phyloP scores from a whole-genome alignment of 140 eudicot genomes.

The Cichorium intybus region DNA sequence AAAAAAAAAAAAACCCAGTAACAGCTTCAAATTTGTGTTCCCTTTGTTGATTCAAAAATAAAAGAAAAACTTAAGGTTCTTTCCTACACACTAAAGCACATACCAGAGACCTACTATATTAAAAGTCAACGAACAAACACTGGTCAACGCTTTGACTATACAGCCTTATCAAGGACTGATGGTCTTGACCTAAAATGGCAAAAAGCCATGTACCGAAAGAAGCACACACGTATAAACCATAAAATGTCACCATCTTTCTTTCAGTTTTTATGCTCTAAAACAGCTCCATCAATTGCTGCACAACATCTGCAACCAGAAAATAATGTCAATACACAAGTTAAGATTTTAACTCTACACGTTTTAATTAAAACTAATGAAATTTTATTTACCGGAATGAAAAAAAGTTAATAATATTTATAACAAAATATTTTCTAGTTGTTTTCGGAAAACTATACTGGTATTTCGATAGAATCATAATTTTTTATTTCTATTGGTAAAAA shows the following conservation, averaged over 20 bases:
- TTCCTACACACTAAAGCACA: slow-evolving; percentile 4
- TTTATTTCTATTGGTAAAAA: no score
- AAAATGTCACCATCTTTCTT: slow-evolving; percentile 21
- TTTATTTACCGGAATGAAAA: no score
- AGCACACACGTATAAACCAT: slow-evolving; percentile 7
- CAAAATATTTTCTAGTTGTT: no score
- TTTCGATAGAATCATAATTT: no score
- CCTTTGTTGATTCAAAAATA: not conserved
- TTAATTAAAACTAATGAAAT: no score
- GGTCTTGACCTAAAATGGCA: not conserved
- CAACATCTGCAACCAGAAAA: slow-evolving; percentile 65
- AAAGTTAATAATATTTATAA: no score
- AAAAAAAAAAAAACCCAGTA: no score
- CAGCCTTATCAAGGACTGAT: slow-evolving; percentile 6
- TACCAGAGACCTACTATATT: not conserved
- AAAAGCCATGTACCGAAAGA: not conserved
- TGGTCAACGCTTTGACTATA: slow-evolving; percentile 19
- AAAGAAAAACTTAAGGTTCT: not conserved
- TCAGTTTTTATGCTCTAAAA: slow-evolving; percentile 41
- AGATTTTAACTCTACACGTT: no score
- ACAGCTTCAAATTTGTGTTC: no score
- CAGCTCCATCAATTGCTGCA: slow-evolving; percentile 86
- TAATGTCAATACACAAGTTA: not conserved
- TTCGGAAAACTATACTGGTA: no score
- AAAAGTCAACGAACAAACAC: slow-evolving; percentile 12